A percentile compares a stretch with the other conserved stretches of the same genome.
Conservation (phyloP, 805 yeast species). For the Yamadazyma philogaea region DNA sequence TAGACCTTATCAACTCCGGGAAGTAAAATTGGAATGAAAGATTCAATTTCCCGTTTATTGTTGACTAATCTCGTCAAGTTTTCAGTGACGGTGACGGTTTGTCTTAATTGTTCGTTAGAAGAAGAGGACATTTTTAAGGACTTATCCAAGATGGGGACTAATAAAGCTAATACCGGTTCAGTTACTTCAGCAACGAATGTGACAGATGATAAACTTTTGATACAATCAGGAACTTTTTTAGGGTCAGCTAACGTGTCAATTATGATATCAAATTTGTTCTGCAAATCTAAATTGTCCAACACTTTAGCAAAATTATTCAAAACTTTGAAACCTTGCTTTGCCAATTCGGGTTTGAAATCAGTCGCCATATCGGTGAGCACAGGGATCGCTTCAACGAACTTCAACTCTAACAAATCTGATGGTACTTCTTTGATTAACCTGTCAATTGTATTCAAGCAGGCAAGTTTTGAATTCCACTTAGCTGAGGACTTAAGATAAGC, state of each 20-base stretch:
- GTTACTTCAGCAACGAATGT: slow-evolving; percentile 98
- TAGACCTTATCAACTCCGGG: slow-evolving; percentile 93
- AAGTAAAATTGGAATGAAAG: slow-evolving; percentile 76
- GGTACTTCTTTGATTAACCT: slow-evolving; percentile 76
- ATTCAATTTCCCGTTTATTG: slow-evolving; percentile 86
- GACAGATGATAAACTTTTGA: slow-evolving; percentile 84
- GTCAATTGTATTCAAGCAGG: slow-evolving; percentile 72
- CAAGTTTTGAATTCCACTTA: slow-evolving; percentile 89
- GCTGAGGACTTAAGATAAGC: slow-evolving; percentile 74
- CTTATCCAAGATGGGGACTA: slow-evolving; percentile 89
- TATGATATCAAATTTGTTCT: slow-evolving; percentile 77
- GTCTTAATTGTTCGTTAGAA: slow-evolving; percentile 94
- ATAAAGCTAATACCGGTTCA: slow-evolving; percentile 85
- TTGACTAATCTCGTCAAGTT: slow-evolving; percentile 93
- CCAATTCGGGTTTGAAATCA: slow-evolving; percentile 94
- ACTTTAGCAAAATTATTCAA: slow-evolving; percentile 71
- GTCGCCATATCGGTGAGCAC: slow-evolving; percentile 84
- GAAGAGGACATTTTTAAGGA: slow-evolving; percentile 84
- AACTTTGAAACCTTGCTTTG: slow-evolving; percentile 75
- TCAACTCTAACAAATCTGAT: slow-evolving; percentile 77
- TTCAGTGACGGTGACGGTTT: slow-evolving; percentile 93
- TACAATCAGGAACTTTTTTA: slow-evolving; percentile 80
- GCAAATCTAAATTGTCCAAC: slow-evolving; percentile 88
- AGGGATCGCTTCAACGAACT: slow-evolving; percentile 78
- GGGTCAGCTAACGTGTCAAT: slow-evolving; percentile 91